Evolutionary conservation across 2,329 filamentous ascomycete species (phyloP), one percentile per base, ranked within the genome.

Genomic region (Blumeria graminis): DNA sequence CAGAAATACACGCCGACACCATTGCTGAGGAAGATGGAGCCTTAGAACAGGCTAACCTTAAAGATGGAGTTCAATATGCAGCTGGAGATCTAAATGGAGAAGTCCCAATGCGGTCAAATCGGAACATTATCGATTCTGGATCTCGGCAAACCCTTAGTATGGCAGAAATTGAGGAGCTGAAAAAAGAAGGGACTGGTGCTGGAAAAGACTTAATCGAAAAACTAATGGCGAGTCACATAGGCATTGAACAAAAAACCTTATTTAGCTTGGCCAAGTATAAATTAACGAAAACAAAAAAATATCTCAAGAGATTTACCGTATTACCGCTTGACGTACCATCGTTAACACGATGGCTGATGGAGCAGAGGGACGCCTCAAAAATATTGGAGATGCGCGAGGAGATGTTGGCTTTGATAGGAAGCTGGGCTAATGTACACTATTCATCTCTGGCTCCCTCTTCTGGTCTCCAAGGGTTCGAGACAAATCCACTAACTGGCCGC

Each of bases 211-310:
- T 98, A 52, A 92, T 98, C 60, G 82, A 86, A n/a, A 94, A 89
- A 69, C 80, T 98, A 32, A 77, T 98, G 69, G 76, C 88, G 34
- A 92, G 88, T 46, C 92, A 98, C 68, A 82, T 85, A 16, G 85
- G 83, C 1, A 76, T 98, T 46, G 88, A 94, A 62, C 84, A 96
- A 71, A 98, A 98, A 74, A 96, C 92, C 0, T 76, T 81, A 0
- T 98, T 93, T 65, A 93, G 88, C 1, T 73, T 95, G 57, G 89
- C 90, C 46, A 98, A 98, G 69, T 98, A 98, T 70, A 94, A 92
- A 65, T 72, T 96, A 16, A 75, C 94, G 50, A 98, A 98, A 71
- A 84, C 86, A 61, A 89, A 82, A 67, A 98, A 98, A 69, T 96
- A 94, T 67, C 76, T 96, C 60, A 82, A 84, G 63, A 76, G 88